Evolutionary conservation across 345 rosid species (phyloP).

Genomic region (Eucalyptus cloeziana): DNA sequence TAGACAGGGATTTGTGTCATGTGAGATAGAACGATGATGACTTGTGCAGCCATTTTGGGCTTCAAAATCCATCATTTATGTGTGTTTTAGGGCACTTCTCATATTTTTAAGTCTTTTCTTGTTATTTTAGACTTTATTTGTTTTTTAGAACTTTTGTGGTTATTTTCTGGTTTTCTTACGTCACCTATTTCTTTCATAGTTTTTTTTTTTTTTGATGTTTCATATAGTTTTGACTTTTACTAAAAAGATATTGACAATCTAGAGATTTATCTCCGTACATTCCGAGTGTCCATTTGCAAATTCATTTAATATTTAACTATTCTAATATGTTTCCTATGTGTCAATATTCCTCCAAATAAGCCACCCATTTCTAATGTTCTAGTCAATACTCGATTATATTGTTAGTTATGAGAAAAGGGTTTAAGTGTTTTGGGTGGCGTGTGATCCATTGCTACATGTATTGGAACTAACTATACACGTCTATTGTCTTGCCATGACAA

Average conservation of each 20-base stretch:
- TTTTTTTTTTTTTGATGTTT: neutral
- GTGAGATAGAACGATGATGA: no score
- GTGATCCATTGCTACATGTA: no score
- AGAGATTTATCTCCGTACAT: neutral
- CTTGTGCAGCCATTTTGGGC: no score
- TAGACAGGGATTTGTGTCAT: no score
- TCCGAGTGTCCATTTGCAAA: neutral
- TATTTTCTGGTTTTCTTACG: neutral
- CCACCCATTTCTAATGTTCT: neutral
- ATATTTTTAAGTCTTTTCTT: no score
- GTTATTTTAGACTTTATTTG: neutral
- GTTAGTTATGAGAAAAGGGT: neutral
- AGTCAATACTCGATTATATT: neutral
- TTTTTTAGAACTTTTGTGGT: neutral
- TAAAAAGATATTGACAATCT: no score
- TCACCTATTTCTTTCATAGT: neutral
- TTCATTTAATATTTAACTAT: no score
- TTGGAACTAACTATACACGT: neutral
- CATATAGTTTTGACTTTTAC: neutral
- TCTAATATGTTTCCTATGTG: neutral
- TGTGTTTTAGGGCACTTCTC: no score
- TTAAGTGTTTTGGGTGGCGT: no score
- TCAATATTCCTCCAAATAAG: neutral
- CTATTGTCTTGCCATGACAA: neutral
- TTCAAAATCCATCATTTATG: no score